Evolutionary conservation across 345 rosid species (phyloP).

Genomic region (Cardamine chenopodiifolia): DNA sequence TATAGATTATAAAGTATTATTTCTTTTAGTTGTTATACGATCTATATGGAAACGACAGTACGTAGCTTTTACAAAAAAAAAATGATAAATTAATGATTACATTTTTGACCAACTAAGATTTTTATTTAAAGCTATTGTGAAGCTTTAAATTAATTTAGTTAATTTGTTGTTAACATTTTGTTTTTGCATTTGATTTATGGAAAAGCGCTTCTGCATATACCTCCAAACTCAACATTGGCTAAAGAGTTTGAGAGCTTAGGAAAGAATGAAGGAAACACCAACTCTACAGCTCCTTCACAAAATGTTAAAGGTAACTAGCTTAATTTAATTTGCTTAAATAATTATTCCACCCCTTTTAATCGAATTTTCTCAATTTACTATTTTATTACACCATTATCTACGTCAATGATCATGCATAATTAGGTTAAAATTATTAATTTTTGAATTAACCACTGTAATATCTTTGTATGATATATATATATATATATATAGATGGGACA

Average conservation of each 20-base stretch:
- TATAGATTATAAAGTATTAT: not conserved
- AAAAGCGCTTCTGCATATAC: conserved; percentile 63
- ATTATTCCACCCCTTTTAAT: not conserved
- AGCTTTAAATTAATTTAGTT: not conserved
- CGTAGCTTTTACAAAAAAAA: not conserved
- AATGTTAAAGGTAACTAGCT: conserved; percentile 42
- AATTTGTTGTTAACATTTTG: not conserved
- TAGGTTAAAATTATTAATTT: not conserved
- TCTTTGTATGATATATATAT: not conserved
- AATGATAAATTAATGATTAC: not conserved
- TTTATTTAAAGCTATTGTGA: not conserved
- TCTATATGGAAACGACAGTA: not conserved
- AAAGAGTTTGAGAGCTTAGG: conserved; percentile 61
- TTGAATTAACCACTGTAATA: not conserved
- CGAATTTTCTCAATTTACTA: not conserved
- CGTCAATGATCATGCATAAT: not conserved
- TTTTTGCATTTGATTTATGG: conserved; percentile 2
- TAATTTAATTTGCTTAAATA: not conserved
- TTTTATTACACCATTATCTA: not conserved
- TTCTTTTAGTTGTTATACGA: not conserved
- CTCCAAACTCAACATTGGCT: conserved; percentile 69
- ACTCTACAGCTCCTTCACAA: conserved; percentile 35
- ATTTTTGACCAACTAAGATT: not conserved
- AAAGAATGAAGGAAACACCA: conserved; percentile 40
- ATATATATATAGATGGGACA: conserved; percentile 19